A percentile compares a stretch with the other conserved stretches of the same genome.
These are phyloP conservation scores for Trichophyton simii DNA, from an alignment of 2,329 filamentous ascomycete species.

Conservation along the genomic window DNA sequence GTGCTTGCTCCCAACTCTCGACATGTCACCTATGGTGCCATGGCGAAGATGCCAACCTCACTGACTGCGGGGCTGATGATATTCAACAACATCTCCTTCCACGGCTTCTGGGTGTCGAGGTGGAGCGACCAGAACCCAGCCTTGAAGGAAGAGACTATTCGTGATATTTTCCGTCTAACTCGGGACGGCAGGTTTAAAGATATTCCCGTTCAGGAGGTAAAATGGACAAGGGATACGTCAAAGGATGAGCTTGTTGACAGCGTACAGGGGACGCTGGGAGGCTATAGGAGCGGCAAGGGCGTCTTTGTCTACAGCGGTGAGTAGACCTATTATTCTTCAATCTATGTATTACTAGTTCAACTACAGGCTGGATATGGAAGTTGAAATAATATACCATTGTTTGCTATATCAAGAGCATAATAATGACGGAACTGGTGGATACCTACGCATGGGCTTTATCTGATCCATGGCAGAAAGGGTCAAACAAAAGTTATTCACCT, in stretches of 20 bases:
- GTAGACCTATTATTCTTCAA: slow-evolving; percentile 13
- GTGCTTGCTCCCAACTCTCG: slow-evolving; percentile 55
- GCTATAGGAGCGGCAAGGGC: slow-evolving; percentile 78
- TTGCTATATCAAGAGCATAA: no score
- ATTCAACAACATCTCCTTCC: slow-evolving; percentile 80
- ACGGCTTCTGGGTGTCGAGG: slow-evolving; percentile 87
- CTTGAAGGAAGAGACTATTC: slow-evolving; percentile 67
- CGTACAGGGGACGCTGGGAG: slow-evolving; percentile 70
- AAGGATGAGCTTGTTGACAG: slow-evolving; percentile 55
- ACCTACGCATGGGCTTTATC: no score
- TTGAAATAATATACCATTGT: no score
- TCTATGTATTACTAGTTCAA: no score
- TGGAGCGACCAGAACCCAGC: slow-evolving; percentile 68
- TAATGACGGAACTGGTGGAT: no score
- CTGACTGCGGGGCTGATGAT: slow-evolving; percentile 78
- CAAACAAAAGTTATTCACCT: no score
- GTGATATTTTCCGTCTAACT: slow-evolving; percentile 67
- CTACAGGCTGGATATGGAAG: no score
- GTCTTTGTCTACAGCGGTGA: slow-evolving; percentile 64
- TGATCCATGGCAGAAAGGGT: no score
- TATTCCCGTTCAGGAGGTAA: slow-evolving; percentile 66
- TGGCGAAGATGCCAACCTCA: slow-evolving; percentile 75
- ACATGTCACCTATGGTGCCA: slow-evolving; percentile 89
- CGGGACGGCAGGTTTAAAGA: slow-evolving; percentile 67
- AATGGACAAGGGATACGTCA: slow-evolving; percentile 72